Evolutionary conservation across 768 basidiomycete species (phyloP).

Genomic region (Inosperma sp.): DNA sequence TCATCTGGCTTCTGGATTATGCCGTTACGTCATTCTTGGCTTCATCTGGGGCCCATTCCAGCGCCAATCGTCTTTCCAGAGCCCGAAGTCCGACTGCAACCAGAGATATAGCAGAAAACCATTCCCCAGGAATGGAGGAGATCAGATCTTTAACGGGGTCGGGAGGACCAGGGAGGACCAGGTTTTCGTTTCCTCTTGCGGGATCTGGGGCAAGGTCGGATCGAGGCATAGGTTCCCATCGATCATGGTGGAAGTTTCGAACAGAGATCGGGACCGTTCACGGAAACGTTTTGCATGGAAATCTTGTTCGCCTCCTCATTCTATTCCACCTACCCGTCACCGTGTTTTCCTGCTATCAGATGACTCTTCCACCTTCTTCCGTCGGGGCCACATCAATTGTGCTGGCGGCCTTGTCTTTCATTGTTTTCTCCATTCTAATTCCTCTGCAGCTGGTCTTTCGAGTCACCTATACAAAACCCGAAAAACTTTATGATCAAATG

Average conservation of each 20-base stretch:
- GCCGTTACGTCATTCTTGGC: conserved; percentile 36
- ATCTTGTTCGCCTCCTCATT: conserved; percentile 85
- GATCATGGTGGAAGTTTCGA: conserved; percentile 52
- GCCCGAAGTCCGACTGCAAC: conserved; percentile 37
- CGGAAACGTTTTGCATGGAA: conserved; percentile 77
- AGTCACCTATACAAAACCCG: conserved; percentile 75
- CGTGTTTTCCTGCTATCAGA: conserved; percentile 85
- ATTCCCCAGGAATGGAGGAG: conserved; percentile 37
- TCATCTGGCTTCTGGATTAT: conserved; percentile 72
- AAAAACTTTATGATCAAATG: conserved; percentile 93
- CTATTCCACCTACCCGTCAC: conserved; percentile 95
- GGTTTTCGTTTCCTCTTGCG: conserved; percentile 33
- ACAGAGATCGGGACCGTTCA: conserved; percentile 74
- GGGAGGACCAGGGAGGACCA: conserved; percentile 33
- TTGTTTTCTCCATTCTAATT: conserved; percentile 70
- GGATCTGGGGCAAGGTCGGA: conserved; percentile 25
- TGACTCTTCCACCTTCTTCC: conserved; percentile 51
- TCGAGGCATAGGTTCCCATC: conserved; percentile 34
- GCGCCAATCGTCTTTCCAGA: conserved; percentile 25
- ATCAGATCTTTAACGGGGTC: conserved; percentile 40
- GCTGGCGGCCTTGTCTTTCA: conserved; percentile 79
- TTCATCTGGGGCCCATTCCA: conserved; percentile 16
- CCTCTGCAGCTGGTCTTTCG: conserved; percentile 73
- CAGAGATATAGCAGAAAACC: conserved; percentile 38
- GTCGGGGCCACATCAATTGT: conserved; percentile 59